These are phyloP conservation scores for Sporisorium scitamineum DNA, from an alignment of 1,284 basidiomycete genomes.

Conservation along the genomic window DNA sequence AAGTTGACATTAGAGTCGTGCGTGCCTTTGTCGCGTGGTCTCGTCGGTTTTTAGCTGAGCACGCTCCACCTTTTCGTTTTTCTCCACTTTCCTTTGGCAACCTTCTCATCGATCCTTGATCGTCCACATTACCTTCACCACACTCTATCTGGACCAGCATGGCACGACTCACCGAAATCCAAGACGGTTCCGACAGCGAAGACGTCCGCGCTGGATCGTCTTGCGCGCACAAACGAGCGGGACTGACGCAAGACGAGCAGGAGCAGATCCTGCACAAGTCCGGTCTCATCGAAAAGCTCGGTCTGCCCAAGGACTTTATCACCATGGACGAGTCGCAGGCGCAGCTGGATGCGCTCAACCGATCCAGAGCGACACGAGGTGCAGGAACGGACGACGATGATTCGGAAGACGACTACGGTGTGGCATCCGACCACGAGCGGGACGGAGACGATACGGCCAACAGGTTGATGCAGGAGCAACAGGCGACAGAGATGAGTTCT, in stretches of 20 bases:
- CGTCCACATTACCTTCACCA: background rate
- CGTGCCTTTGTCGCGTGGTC: conserved; percentile 13
- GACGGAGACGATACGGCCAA: conserved; percentile 50
- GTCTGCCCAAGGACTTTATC: conserved; percentile 50
- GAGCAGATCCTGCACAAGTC: conserved; percentile 50
- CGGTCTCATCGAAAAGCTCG: conserved; percentile 45
- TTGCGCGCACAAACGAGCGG: background rate
- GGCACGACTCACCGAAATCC: conserved; percentile 42
- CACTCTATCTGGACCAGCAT: conserved; percentile 3
- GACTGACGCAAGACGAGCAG: conserved; percentile 39
- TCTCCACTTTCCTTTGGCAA: background rate
- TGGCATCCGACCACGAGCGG: conserved; percentile 33
- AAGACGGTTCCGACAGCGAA: conserved; percentile 40
- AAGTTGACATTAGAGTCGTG: background rate
- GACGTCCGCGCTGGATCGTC: conserved; percentile 13
- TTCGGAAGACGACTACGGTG: conserved; percentile 43
- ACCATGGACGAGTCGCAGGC: conserved; percentile 42
- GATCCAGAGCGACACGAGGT: background rate
- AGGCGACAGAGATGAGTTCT: conserved; percentile 49
- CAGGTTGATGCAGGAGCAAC: conserved; percentile 39
- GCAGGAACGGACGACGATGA: conserved; percentile 17
- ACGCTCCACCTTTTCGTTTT: background rate
- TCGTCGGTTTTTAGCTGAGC: conserved; percentile 15
- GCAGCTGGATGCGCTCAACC: conserved; percentile 36
- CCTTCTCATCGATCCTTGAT: conserved; percentile 1